These are phyloP conservation scores for Ambrosiella cleistominuta DNA, from an alignment of 2,329 filamentous ascomycete genomes.

Conservation along the genomic window DNA sequence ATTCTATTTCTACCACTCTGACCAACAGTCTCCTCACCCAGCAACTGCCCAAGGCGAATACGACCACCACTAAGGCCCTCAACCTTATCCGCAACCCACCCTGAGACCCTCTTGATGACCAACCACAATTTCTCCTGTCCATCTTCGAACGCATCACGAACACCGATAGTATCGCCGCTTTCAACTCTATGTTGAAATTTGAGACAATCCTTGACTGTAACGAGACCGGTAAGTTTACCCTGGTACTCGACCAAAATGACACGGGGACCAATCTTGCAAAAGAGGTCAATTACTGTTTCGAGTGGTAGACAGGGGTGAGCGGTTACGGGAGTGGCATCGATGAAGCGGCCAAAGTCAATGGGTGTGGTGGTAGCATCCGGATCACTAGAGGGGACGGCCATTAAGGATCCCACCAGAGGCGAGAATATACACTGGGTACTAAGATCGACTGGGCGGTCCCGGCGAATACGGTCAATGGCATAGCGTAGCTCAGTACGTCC, in stretches of 20 bases:
- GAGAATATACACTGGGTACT: slow-evolving; percentile 60
- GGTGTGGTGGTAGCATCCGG: slow-evolving; percentile 28
- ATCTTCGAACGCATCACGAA: slow-evolving; percentile 32
- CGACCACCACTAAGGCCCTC: slow-evolving; percentile 36
- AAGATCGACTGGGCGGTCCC: slow-evolving; percentile 47
- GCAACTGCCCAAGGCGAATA: slow-evolving; percentile 33
- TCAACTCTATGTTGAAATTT: slow-evolving; percentile 97
- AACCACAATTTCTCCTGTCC: slow-evolving; percentile 50
- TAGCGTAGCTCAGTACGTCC: slow-evolving; percentile 83
- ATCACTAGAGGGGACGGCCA: slow-evolving; percentile 1
- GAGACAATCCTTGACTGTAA: slow-evolving; percentile 92
- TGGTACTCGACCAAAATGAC: slow-evolving; percentile 87
- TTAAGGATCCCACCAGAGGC: slow-evolving; percentile 22
- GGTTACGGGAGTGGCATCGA: slow-evolving; percentile 76
- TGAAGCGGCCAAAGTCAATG: slow-evolving; percentile 73
- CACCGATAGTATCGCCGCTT: slow-evolving; percentile 54
- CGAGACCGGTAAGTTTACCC: slow-evolving; percentile 63
- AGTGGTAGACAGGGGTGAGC: slow-evolving; percentile 81
- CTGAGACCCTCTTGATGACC: slow-evolving; percentile 32
- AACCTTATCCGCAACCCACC: slow-evolving; percentile 42
- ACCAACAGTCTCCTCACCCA: slow-evolving; percentile 34
- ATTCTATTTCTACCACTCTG: slow-evolving; percentile 30
- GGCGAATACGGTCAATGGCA: slow-evolving; percentile 64
- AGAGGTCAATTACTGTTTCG: slow-evolving; percentile 96
- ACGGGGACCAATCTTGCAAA: slow-evolving; percentile 90